These are phyloP conservation scores for Silene noctiflora DNA, from an alignment of 179 eudicot genomes.

Conservation along the genomic window DNA sequence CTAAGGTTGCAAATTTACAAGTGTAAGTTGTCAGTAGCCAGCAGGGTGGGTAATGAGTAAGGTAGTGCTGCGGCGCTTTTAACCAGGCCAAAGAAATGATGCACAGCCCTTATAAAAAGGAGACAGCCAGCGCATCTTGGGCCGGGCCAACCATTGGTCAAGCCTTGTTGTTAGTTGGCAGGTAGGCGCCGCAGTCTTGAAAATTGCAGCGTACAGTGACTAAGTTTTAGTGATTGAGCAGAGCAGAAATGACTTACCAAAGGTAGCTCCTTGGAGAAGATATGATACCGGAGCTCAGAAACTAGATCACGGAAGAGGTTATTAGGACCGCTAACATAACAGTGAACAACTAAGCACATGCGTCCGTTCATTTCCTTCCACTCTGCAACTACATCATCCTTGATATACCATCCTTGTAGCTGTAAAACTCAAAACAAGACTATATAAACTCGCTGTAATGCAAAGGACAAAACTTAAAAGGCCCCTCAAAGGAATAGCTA, in stretches of 20 bases:
- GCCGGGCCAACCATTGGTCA: too few relatives aligned
- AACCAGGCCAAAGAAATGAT: too few relatives aligned
- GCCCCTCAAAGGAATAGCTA: not conserved
- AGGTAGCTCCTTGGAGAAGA: conserved; percentile 89
- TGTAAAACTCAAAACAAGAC: conserved; percentile 30
- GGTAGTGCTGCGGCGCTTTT: too few relatives aligned
- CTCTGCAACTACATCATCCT: conserved; percentile 91
- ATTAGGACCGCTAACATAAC: conserved; percentile 81
- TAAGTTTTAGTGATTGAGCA: not conserved
- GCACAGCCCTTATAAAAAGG: too few relatives aligned
- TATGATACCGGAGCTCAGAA: conserved; percentile 84
- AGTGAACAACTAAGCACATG: conserved; percentile 66
- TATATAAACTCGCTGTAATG: not conserved
- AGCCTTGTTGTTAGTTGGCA: too few relatives aligned
- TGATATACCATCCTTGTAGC: conserved; percentile 87
- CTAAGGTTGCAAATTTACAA: conserved; percentile 27
- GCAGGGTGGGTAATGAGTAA: too few relatives aligned
- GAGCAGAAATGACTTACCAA: conserved; percentile 46
- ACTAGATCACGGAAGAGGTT: conserved; percentile 57
- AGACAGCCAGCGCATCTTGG: too few relatives aligned
- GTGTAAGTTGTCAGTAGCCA: not conserved
- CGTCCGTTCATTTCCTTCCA: conserved; percentile 73
- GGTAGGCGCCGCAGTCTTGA: too few relatives aligned
- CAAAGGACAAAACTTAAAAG: not conserved
- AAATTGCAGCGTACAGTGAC: not conserved